A percentile compares a stretch with the other conserved stretches of the same genome.
Conservation (phyloP, 257 asterid genomes). For the Gentiana dahurica region DNA sequence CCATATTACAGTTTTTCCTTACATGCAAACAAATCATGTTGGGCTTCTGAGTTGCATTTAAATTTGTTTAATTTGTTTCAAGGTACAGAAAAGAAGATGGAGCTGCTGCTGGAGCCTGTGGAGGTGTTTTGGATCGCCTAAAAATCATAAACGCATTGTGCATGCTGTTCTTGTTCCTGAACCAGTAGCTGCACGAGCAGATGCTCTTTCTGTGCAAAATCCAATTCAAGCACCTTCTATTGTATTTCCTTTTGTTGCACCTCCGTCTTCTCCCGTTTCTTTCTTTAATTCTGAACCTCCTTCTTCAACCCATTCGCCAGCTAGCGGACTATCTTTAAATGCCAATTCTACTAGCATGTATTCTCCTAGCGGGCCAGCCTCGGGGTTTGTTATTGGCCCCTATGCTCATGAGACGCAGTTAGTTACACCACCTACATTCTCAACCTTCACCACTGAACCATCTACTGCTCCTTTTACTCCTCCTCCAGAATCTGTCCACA, state of each 20-base stretch:
- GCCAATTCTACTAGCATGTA: constrained; percentile 60
- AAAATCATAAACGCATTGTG: constrained; percentile 55
- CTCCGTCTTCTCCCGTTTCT: constrained; percentile 97
- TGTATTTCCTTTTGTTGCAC: constrained; percentile 66
- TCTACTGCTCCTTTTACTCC: constrained; percentile 96
- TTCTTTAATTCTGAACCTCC: constrained; percentile 81
- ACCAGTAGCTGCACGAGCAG: constrained; percentile 26
- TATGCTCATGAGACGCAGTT: constrained; percentile 84
- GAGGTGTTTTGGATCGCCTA: constrained; percentile 81
- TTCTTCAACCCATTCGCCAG: constrained; percentile 74
- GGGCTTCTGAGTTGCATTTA: neutral
- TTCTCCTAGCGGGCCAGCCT: constrained; percentile 77
- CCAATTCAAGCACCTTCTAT: constrained; percentile 44
- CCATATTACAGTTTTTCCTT: neutral
- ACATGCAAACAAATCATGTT: neutral
- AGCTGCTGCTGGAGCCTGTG: constrained; percentile 66
- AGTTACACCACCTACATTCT: constrained; percentile 93
- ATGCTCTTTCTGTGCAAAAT: constrained; percentile 28
- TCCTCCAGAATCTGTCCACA: constrained; percentile 82
- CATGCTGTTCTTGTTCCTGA: constrained; percentile 73
- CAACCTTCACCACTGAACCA: constrained; percentile 86
- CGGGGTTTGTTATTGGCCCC: constrained; percentile 88
- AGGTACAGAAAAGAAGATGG: constrained; percentile 80
- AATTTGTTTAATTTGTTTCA: neutral
- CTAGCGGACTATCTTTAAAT: constrained; percentile 41